Base-by-base conservation (phyloP, 2,329 filamentous ascomycete species). In the Cadophora sp. region DNA sequence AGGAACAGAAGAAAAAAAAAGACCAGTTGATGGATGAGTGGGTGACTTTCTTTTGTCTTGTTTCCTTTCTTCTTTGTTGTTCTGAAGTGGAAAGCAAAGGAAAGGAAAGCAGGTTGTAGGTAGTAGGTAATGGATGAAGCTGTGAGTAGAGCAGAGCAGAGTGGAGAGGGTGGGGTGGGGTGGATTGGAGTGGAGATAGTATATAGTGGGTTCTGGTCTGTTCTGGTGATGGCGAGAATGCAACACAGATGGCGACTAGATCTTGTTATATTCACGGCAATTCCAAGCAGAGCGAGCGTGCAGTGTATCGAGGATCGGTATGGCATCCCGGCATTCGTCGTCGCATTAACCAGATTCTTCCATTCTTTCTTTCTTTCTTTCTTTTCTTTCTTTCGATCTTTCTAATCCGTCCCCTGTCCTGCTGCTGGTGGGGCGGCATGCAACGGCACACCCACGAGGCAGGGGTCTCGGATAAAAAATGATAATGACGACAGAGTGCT, bases 211-310 rank as follows among this genome's bases (percentile, higher is more conserved):
- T 43, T 55, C 51, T 55, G 51, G 24, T 55, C 4, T 56, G 27
- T 56, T 34, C 14, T 31, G 14, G 27, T 19, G 53, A 56, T 34
- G 53, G 53, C 53, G 53, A 56, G 27, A 31, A 34, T 22, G 24
- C 58, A 27, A 14, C 51, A 29, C 51, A 24, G 58, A 31, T 7
- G 40, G 40, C 40, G 43, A 31, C 40, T 29, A 62, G 59, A 51
- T 31, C 26, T 31, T 62, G 59, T 50, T 59, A 59, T 59, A 43
- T 59, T 40, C 12, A 59, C 55, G 55, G 55, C 56, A 40, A 7
- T 48, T 3, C 22, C 43, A 48, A 48, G 43, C 43, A 37, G 34
- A 37, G 19, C 43, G 4, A 48, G 19, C 43, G 16, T 43, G 40
- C 16, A 43, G 40, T 43, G 40, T 16, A 43, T 11, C 12, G 16